Percentiles rank a stretch among this genome's conserved stretches.
Conservation (phyloP, 2,329 filamentous ascomycete genomes). For the Exophiala mesophila region DNA sequence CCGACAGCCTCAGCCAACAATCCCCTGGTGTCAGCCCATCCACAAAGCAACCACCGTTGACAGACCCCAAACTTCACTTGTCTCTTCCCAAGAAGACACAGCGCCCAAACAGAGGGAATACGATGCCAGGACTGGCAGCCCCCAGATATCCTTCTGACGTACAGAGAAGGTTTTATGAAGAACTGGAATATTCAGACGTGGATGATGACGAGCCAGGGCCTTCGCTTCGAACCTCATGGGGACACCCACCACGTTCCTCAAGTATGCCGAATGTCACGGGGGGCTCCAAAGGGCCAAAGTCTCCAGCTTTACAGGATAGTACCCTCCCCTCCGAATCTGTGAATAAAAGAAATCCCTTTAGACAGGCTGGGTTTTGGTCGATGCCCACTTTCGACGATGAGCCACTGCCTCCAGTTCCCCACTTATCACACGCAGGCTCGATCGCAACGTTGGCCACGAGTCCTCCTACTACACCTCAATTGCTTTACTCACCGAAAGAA, state of each 20-base stretch:
- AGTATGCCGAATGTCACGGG: slow-evolving; percentile 4
- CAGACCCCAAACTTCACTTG: no score
- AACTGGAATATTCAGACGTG: slow-evolving; percentile 1
- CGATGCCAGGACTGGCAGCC: no score
- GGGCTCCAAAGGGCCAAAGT: neutral
- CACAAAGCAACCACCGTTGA: no score
- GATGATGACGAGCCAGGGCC: slow-evolving; percentile 7
- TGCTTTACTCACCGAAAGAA: slow-evolving; percentile 13
- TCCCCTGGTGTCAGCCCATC: no score
- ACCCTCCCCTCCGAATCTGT: slow-evolving; percentile 3
- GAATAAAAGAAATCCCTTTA: slow-evolving; percentile 5
- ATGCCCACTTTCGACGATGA: slow-evolving; percentile 2
- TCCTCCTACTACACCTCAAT: slow-evolving; percentile 13
- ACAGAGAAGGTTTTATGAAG: neutral
- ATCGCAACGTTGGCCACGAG: slow-evolving; percentile 10
- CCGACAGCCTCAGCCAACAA: no score
- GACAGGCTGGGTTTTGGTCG: slow-evolving; percentile 13
- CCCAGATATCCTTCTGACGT: neutral
- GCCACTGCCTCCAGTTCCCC: slow-evolving; percentile 6
- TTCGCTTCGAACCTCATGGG: slow-evolving; percentile 3
- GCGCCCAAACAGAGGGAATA: no score
- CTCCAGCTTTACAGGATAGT: neutral
- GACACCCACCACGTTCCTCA: slow-evolving; percentile 11
- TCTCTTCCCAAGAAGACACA: no score
- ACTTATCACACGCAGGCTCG: slow-evolving; percentile 11